These are phyloP conservation scores for Xylaria nigripes DNA, from an alignment of 495 filamentous ascomycete genomes.

Conservation along the genomic window DNA sequence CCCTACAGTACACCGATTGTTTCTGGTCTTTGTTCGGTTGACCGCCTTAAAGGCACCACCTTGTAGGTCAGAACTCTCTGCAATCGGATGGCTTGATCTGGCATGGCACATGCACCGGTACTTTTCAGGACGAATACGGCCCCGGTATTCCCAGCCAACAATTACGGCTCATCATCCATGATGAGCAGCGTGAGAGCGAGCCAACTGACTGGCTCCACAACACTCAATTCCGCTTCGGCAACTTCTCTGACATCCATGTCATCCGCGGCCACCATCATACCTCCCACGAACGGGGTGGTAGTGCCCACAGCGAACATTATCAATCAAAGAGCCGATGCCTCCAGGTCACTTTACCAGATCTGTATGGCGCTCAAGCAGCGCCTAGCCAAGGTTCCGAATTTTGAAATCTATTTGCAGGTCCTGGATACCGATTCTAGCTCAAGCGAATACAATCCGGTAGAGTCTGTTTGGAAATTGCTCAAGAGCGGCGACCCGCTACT, in stretches of 20 bases:
- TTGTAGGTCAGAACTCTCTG: slow-evolving; percentile 1
- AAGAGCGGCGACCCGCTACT: slow-evolving; percentile 77
- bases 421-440: slow-evolving; percentile 44
- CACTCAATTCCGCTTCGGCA: slow-evolving; percentile 35
- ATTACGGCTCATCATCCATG: slow-evolving; percentile 31
- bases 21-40: background rate
- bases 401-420: slow-evolving; percentile 61
- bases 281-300: slow-evolving; percentile 45
- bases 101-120: slow-evolving; percentile 43
- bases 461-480: slow-evolving; percentile 82
- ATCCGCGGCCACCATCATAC: slow-evolving; percentile 31
- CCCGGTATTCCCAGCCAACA: slow-evolving; percentile 35
- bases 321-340: slow-evolving; percentile 83
- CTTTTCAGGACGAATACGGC: slow-evolving; percentile 45
- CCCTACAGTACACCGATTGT: background rate
- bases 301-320: slow-evolving; percentile 81
- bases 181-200: slow-evolving; percentile 44
- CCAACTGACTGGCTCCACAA: slow-evolving; percentile 46
- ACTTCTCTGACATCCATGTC: slow-evolving; percentile 43
- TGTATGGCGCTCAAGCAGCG: slow-evolving; percentile 76
- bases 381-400: slow-evolving; percentile 72
- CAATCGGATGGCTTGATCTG: slow-evolving; percentile 35
- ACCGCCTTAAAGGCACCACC: background rate
- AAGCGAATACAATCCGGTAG: slow-evolving; percentile 67
- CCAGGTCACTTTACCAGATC: slow-evolving; percentile 86